Evolutionary conservation across 108 stramenopile species (phyloP).

Genomic region (Cylindrotheca fusiformis): DNA sequence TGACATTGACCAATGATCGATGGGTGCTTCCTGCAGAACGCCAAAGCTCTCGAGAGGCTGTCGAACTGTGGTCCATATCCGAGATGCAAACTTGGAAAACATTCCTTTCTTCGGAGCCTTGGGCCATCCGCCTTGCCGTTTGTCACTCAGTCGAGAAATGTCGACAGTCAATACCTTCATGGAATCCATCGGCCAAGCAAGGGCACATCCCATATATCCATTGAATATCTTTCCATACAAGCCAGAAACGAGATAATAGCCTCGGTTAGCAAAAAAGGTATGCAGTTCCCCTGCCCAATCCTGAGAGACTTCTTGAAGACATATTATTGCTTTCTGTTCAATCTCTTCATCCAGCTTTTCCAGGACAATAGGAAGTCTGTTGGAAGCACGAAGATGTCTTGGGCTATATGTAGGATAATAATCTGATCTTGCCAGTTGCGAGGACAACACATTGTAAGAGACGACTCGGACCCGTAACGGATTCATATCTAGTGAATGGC

Average conservation of each 20-base stretch:
- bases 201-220: conserved; percentile 88
- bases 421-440: conserved; percentile 64
- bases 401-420: conserved; percentile 70
- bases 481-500: too few relatives aligned
- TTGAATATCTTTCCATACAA: conserved; percentile 91
- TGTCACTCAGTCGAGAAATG: conserved; percentile 67
- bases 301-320: conserved; percentile 84
- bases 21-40: conserved; percentile 5
- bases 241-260: conserved; percentile 87
- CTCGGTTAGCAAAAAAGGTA: conserved; percentile 75
- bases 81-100: not conserved
- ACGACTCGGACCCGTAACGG: conserved; percentile 55
- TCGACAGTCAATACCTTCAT: conserved; percentile 69
- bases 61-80: conserved; percentile 3
- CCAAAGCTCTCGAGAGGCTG: conserved; percentile 10
- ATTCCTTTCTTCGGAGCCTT: conserved; percentile 17
- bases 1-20: conserved; percentile 79
- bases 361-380: conserved; percentile 64
- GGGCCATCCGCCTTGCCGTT: conserved; percentile 71
- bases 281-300: conserved; percentile 79
- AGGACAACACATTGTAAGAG: conserved; percentile 89
- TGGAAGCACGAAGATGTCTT: conserved; percentile 54
- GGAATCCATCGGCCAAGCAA: conserved; percentile 67
- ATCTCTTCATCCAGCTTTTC: conserved; percentile 80
- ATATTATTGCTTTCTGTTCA: conserved; percentile 44